Conservation (phyloP, 2,329 filamentous ascomycete species). For the Scopulariopsis brevicaulis region DNA sequence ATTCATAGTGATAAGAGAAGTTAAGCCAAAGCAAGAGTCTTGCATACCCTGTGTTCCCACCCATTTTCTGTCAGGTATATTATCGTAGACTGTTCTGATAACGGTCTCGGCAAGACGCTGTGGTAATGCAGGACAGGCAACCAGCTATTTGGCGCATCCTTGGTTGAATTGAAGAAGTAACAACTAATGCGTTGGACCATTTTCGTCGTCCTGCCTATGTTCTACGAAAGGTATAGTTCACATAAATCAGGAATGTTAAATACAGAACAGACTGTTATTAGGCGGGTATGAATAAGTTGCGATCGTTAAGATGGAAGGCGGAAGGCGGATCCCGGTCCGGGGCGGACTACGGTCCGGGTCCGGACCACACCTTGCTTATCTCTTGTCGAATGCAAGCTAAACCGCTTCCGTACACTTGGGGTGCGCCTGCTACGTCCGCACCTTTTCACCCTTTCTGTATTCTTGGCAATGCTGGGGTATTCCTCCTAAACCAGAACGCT, state of each 20-base stretch:
- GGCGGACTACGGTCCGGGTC: neutral
- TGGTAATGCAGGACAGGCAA: constrained; percentile 12
- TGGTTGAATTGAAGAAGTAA: constrained; percentile 9
- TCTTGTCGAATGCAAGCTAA: no score
- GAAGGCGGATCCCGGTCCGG: neutral
- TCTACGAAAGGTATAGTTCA: neutral
- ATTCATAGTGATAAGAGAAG: neutral
- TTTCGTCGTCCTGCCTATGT: neutral
- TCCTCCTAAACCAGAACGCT: no score
- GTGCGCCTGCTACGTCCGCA: neutral
- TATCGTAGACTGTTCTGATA: constrained; percentile 8
- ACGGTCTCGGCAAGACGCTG: constrained; percentile 7
- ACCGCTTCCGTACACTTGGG: neutral
- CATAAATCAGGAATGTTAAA: neutral
- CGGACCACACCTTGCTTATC: neutral
- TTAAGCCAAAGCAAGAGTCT: neutral
- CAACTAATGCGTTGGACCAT: constrained; percentile 8
- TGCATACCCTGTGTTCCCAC: constrained; percentile 11
- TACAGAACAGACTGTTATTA: no score
- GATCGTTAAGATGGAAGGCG: neutral
- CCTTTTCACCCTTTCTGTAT: neutral
- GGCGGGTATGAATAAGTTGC: no score
- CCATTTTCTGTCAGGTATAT: constrained; percentile 9
- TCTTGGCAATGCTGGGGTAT: no score
- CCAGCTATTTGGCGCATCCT: constrained; percentile 11